A percentile compares a stretch with the other conserved stretches of the same genome.
Conservation (phyloP, 2,329 filamentous ascomycete species). For the Stachybotrys echinatus region DNA sequence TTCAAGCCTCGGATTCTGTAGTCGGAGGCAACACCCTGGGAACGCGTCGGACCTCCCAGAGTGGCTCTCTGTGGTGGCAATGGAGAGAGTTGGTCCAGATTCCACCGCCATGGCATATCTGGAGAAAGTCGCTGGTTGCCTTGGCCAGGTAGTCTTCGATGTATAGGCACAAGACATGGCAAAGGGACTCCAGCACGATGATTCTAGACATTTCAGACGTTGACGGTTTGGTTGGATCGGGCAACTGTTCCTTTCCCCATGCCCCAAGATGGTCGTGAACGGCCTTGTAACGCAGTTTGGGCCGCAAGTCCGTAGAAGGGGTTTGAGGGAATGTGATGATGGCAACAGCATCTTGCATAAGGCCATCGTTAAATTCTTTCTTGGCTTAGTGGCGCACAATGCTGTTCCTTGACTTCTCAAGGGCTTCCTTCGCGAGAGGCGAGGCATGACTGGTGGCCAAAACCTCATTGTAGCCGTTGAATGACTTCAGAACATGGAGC, state of each 20-base stretch:
- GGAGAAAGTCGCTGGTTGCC: background rate
- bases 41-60: no score
- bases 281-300: background rate
- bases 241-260: background rate
- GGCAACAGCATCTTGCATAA: background rate
- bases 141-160: background rate
- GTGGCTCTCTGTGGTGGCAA: no score
- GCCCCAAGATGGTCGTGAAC: background rate
- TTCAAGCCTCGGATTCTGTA: no score
- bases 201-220: background rate
- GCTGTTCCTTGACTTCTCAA: background rate
- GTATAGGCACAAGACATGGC: background rate
- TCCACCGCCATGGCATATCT: no score
- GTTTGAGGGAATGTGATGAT: background rate
- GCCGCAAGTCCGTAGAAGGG: background rate
- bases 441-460: background rate
- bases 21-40: no score
- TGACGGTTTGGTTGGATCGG: background rate
- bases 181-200: background rate
- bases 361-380: background rate
- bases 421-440: background rate
- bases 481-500: background rate
- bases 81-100: no score
- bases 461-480: background rate
- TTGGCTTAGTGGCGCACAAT: background rate